Base-by-base conservation (phyloP, 106 monocot genomes). In the Amphibolis antarctica region DNA sequence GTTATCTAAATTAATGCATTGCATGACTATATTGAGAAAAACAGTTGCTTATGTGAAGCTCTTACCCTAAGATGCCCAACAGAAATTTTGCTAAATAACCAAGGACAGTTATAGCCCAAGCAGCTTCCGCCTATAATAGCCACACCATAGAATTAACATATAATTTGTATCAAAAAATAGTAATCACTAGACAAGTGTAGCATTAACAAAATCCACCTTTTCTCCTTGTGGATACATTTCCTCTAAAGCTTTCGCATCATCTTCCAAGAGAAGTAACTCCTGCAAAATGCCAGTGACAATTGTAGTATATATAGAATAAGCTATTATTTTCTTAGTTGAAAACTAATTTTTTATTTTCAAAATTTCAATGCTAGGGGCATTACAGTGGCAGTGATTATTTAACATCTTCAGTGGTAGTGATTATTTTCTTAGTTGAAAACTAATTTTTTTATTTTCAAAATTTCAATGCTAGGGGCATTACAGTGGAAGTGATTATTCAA, bases 141-240 rank as follows among this genome's bases (percentile, higher is more conserved):
- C 12, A 55, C 7, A 42, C 10, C 27, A 42, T 17, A 69, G 71
- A 12, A 42, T 68, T 13, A 18, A 67, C 31, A 10, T 4, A 68
- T 61, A 66, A 55, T 31, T 60, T n/a, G 47, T 52, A 59, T 50
- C n/a, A 55, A 17, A 48, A 60, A 31, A 28, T 31, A 67, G 13
- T 10, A 44, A 56, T n/a, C 24, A 10, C 59, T 13, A 1, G 12
- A 46, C 18, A 12, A 20, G 24, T 23, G 4, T 17, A 43, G 23
- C 1, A 50, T 22, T 7, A 12, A 36, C 20, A 54, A 12, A 26
- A 30, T 22, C 45, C 59, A 88, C 98, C 80, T 82, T 67, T 66
- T 98, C 98, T 78, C 98, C 98, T 75, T 98, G 98, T 76, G 98
- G 98, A 64, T 98, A 98, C 86, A 98, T 88, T 66, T 98, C 98